A percentile compares a stretch with the other conserved stretches of the same genome.
Conservation (phyloP, 106 monocot species). For the Dioscorea dumetorum region DNA sequence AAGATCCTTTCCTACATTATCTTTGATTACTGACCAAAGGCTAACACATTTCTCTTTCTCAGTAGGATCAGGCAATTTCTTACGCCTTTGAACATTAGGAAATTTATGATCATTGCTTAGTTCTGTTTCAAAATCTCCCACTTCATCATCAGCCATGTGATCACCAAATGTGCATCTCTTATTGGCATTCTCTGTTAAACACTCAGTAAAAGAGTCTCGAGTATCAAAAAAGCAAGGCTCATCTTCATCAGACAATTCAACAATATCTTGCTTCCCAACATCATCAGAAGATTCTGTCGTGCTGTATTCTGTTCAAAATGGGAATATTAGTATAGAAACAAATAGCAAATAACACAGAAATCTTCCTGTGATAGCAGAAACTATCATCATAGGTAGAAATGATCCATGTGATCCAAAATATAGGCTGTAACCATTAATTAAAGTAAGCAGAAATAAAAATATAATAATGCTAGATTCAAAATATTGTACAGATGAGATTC, state of each 20-base stretch:
- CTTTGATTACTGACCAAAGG: slow-evolving; percentile 94
- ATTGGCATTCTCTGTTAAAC: slow-evolving; percentile 6
- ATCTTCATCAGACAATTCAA: slow-evolving; percentile 73
- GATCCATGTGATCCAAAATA: too few relatives aligned
- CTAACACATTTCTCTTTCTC: slow-evolving; percentile 87
- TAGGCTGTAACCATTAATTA: neutral
- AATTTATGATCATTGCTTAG: slow-evolving; percentile 4
- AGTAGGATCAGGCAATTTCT: slow-evolving; percentile 61
- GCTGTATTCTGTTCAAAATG: slow-evolving; percentile 64
- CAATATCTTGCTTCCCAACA: slow-evolving; percentile 76
- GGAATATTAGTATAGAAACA: neutral
- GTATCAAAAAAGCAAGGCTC: slow-evolving; percentile 70
- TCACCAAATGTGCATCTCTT: slow-evolving; percentile 1
- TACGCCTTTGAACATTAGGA: slow-evolving; percentile 38
- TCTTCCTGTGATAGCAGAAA: too few relatives aligned
- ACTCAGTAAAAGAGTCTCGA: slow-evolving; percentile 48
- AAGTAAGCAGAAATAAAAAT: neutral
- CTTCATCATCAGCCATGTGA: neutral
- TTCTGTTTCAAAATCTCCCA: slow-evolving; percentile 9
- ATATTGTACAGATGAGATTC: neutral
- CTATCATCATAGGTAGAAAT: too few relatives aligned
- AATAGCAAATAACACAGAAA: neutral
- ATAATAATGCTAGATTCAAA: too few relatives aligned
- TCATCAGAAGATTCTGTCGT: slow-evolving; percentile 96
- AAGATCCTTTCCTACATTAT: slow-evolving; percentile 95